A percentile compares a stretch with the other conserved stretches of the same genome.
These are phyloP conservation scores for Rhazya stricta DNA, from an alignment of 257 asterid species.

Conservation along the genomic window DNA sequence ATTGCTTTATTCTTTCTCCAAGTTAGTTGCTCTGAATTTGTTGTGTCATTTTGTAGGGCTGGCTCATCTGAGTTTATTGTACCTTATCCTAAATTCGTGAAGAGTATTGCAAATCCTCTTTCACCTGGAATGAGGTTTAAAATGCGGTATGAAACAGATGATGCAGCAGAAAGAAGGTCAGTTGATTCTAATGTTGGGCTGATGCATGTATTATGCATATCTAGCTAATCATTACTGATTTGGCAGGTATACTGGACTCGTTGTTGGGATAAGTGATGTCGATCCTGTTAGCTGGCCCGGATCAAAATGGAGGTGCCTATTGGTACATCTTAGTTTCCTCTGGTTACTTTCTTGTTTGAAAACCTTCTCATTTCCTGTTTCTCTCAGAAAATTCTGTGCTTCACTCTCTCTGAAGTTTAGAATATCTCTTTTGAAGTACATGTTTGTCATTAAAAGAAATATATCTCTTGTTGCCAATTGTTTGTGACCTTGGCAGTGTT, in stretches of 20 bases:
- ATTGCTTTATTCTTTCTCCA: background rate
- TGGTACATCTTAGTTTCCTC: slow-evolving; percentile 44
- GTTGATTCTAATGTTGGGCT: background rate
- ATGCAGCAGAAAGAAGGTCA: slow-evolving; percentile 89
- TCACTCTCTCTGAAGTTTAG: background rate
- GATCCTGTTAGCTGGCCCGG: slow-evolving; percentile 93
- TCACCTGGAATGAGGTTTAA: slow-evolving; percentile 86
- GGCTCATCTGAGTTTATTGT: slow-evolving; percentile 73
- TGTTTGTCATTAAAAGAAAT: background rate
- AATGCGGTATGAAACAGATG: slow-evolving; percentile 78
- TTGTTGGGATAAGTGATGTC: slow-evolving; percentile 64
- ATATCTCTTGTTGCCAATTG: background rate
- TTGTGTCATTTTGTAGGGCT: slow-evolving; percentile 43
- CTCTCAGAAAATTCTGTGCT: background rate
- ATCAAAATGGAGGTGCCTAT: slow-evolving; percentile 87
- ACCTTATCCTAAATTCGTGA: slow-evolving; percentile 67
- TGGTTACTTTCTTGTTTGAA: background rate
- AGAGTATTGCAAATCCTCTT: slow-evolving; percentile 58
- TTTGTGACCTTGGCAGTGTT: background rate
- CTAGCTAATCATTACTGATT: background rate
- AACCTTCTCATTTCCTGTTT: background rate
- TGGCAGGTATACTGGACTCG: slow-evolving; percentile 70
- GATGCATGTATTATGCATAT: background rate
- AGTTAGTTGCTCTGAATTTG: background rate
- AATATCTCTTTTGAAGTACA: background rate